A percentile compares a stretch with the other conserved stretches of the same genome.
Evolutionary conservation across 1,284 basidiomycete genomes (phyloP).

Genomic region (Meira miltonrushii): DNA sequence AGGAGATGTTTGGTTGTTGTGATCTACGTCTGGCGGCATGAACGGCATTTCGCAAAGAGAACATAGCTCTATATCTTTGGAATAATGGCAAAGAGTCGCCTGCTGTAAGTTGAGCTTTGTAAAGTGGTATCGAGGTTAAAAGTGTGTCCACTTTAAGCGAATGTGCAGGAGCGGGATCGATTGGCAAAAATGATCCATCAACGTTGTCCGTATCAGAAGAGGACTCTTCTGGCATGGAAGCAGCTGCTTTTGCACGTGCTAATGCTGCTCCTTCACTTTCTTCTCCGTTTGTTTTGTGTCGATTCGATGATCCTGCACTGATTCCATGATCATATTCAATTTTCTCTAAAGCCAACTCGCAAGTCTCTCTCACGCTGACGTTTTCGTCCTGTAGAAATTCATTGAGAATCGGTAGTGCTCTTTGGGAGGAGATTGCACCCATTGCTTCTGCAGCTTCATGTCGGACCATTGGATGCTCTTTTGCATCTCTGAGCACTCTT

Average conservation of each 20-base stretch:
- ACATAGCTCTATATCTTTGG: conserved; percentile 96
- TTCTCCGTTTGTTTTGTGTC: conserved; percentile 16
- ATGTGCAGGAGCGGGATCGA: conserved; percentile 82
- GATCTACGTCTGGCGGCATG: conserved; percentile 20
- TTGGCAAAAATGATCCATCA: conserved; percentile 64
- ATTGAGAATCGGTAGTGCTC: conserved; percentile 67
- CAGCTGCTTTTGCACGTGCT: conserved; percentile 6
- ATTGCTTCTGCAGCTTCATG: conserved; percentile 99
- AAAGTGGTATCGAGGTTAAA: conserved; percentile 56
- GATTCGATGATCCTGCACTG: conserved; percentile 6
- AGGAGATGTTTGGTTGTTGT: conserved; percentile 6
- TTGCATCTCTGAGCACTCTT: conserved; percentile 64
- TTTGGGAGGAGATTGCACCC: conserved; percentile 76
- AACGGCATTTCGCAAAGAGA: conserved; percentile 66
- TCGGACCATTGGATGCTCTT: conserved; percentile 92
- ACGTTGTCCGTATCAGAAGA: not conserved
- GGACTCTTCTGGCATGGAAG: not conserved
- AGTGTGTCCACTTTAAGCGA: conserved; percentile 5
- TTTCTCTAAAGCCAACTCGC: conserved; percentile 92
- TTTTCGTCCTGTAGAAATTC: conserved; percentile 70
- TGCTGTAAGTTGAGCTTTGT: conserved; percentile 68
- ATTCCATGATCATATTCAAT: conserved; percentile 78
- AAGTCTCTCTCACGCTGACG: conserved; percentile 85
- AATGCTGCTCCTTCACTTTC: conserved; percentile 13
- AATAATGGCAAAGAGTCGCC: conserved; percentile 67